phyloP scores from a whole-genome alignment of 1,284 basidiomycete genomes.

The Singerocomus inundabilis region DNA sequence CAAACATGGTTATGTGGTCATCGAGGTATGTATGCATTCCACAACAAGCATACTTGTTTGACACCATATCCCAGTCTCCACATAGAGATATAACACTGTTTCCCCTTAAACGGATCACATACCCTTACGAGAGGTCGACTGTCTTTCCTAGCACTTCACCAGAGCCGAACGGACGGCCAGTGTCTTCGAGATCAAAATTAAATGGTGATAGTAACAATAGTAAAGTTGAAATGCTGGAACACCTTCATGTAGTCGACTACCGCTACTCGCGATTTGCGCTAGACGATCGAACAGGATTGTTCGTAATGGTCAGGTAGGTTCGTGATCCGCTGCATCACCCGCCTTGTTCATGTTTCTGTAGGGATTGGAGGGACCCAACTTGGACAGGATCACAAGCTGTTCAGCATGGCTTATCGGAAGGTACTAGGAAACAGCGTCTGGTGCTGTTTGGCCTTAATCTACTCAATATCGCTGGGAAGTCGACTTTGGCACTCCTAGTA shows the following conservation, averaged over 20 bases:
- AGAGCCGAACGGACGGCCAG: constrained; percentile 22
- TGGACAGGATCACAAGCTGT: constrained; percentile 70
- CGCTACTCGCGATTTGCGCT: constrained; percentile 91
- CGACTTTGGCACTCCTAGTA: constrained; percentile 76
- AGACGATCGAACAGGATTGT: constrained; percentile 82
- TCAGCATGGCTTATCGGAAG: constrained; percentile 59
- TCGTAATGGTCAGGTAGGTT: constrained; percentile 73
- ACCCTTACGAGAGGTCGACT: constrained; percentile 76
- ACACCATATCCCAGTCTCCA: constrained; percentile 55
- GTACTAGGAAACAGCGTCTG: constrained; percentile 62
- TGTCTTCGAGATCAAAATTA: constrained; percentile 23
- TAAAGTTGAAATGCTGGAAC: constrained; percentile 40
- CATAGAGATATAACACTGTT: constrained; percentile 81
- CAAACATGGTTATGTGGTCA: constrained; percentile 74
- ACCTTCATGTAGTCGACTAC: constrained; percentile 70
- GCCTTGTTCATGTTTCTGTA: constrained; percentile 32
- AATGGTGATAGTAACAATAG: constrained; percentile 31
- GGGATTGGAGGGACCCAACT: constrained; percentile 89
- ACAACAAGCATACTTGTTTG: neutral
- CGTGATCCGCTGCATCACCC: neutral
- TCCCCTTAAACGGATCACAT: constrained; percentile 63
- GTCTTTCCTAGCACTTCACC: constrained; percentile 56
- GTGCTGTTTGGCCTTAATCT: constrained; percentile 84
- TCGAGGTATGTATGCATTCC: constrained; percentile 67
- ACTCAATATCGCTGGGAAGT: constrained; percentile 91